Base-by-base conservation (phyloP, 2,329 filamentous ascomycete genomes). In the Colletotrichum navitas region DNA sequence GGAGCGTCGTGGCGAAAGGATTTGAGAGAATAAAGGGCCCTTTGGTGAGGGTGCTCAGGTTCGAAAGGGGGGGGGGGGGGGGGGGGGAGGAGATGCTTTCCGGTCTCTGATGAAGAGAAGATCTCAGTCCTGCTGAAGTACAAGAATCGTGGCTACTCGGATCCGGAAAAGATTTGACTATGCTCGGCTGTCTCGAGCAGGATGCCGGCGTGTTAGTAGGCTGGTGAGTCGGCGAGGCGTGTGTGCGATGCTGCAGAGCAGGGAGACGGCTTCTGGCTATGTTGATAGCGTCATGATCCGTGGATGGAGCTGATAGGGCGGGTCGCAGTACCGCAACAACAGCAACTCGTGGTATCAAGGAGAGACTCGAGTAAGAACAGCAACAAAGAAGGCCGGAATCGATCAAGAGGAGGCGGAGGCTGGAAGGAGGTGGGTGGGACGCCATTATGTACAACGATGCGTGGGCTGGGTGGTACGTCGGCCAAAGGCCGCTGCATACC, bases 321-420 rank as follows among this genome's bases (percentile, higher is more conserved):
- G 63, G 12, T 60, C 18, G 51, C 18, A 39, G 47, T 63, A 63
- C 47, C 34, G 61, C 39, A 55, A 49, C 49, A 63, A 41, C 18
- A 43, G 64, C 64, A 61, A 69, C 60, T 72, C 69, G 65, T 68
- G 69, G 66, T 68, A 69, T 72, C 69, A 72, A 72, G 59, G 69
- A 72, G 47, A 72, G 69, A 69, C 69, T 68, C 66, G 65, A 72
- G 69, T 60, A 55, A 47, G 34, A 72, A 54, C 65, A 64, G 64
- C 59, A 41, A 72, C 69, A 26, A 68, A 49, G 59, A 49, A 55
- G 26, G 24, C 65, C 60, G 41, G 65, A 72, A 68, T 41, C 59
- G 62, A 43, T 36, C 52, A 47, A 64, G 66, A 71, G 65, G 54
- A 21, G 29, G 54, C 54, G 29, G 29, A 58, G 18, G 45, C 51